Conservation (phyloP, 1,284 basidiomycete genomes). For the Ustilago vetiveriae region DNA sequence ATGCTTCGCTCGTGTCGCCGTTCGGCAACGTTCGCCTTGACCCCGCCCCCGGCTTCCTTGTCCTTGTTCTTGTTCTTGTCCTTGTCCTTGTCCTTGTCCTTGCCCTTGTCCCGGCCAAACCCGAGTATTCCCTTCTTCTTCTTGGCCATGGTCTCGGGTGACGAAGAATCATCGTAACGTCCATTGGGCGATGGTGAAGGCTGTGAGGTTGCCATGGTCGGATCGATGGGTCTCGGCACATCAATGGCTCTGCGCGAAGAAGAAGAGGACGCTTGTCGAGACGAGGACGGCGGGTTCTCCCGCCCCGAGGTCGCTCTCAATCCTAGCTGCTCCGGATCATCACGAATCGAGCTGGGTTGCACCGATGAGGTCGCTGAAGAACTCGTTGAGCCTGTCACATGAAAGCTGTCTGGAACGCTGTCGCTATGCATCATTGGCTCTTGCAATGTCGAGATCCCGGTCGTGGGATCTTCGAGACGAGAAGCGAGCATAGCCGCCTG, state of each 20-base stretch:
- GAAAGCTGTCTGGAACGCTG: not conserved
- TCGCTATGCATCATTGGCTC: not conserved
- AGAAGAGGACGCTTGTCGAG: constrained; percentile 15
- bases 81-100: constrained; percentile 16
- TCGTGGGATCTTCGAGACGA: constrained; percentile 15
- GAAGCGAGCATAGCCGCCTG: constrained; percentile 33
- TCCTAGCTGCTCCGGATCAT: not conserved
- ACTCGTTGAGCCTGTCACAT: constrained; percentile 1
- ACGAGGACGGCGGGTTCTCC: not conserved
- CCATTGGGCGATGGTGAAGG: not conserved
- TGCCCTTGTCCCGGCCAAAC: constrained; percentile 31
- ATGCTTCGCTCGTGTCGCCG: constrained; percentile 48
- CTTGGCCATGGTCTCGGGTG: constrained; percentile 14
- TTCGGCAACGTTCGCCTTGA: not conserved
- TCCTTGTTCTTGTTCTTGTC: constrained; percentile 8
- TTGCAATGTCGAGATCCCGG: not conserved
- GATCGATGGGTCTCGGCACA: constrained; percentile 36
- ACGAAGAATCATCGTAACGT: constrained; percentile 12
- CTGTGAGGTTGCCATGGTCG: not conserved
- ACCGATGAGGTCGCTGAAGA: not conserved
- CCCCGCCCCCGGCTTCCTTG: not conserved
- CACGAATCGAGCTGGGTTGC: not conserved
- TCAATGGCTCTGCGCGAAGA: constrained; percentile 38
- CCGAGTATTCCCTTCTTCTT: constrained; percentile 37
- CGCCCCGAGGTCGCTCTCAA: too few relatives aligned